Evolutionary conservation across 495 filamentous ascomycete species (phyloP), one percentile per base, ranked within the genome.

Genomic region (Haplographium delicatum): DNA sequence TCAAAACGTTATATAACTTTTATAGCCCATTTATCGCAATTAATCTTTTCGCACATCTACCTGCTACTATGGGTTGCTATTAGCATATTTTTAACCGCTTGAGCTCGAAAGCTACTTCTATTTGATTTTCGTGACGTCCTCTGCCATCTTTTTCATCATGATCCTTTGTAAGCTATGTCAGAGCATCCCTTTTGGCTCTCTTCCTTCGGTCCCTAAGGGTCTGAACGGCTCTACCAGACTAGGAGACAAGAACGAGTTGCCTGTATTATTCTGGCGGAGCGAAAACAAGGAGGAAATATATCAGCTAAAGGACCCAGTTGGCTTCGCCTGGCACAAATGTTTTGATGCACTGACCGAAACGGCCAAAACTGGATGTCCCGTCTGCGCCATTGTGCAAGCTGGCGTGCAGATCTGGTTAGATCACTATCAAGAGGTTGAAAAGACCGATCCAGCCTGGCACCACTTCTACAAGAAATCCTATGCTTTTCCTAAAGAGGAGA

Each of bases 291-390:
- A 43, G 16, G 40, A 43, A 20, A 4, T 10, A 9, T 10, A 10
- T 25, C 15, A 22, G 40, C 22, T 20, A 20, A 25, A 43, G 40
- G 40, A 43, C 40, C 40, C 40, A 43, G 25, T 43, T 43, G 40
- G 40, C 22, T 43, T 20, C 40, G 40, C 40, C 40, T 43, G 40
- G 40, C 40, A 43, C 40, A 43, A 43, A 43, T 43, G 40, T 43
- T 20, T 43, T 20, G 40, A 43, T 24, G 40, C 40, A 43, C 40
- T 43, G 16, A 20, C 40, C 22, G 40, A 43, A 43, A 22, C 40
- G 40, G 40, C 40, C 40, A 43, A 20, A 43, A 20, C 40, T 43
- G 40, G 40, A 43, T 43, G 40, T 43, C 40, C 40, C 40, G 16
- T 43, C 40, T 43, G 40, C 22, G 15, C 15, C 40, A 11, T 43